These are phyloP conservation scores for Blastobotrys raffinosifermentans DNA, from an alignment of 1,139 yeast species.

Conservation along the genomic window DNA sequence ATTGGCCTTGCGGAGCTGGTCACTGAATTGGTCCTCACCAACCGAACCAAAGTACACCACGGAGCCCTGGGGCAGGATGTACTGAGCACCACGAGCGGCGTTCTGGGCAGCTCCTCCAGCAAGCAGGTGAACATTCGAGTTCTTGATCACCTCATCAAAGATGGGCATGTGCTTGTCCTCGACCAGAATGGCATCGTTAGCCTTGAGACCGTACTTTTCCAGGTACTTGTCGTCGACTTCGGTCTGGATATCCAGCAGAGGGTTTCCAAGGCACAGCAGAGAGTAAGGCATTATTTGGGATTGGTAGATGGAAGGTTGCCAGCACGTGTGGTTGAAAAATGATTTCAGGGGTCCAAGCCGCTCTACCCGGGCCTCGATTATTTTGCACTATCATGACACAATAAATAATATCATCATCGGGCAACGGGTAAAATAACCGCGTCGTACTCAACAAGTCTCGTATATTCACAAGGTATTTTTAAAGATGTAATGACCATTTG, in stretches of 20 bases:
- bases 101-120: conserved; percentile 99
- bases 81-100: conserved; percentile 98
- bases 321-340: too few species aligned
- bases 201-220: conserved; percentile 75
- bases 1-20: conserved; percentile 77
- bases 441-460: too few species aligned
- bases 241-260: conserved; percentile 84
- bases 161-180: conserved; percentile 82
- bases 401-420: too few species aligned
- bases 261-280: conserved; percentile 67
- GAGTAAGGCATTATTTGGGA: conserved; percentile 46
- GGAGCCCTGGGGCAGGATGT: conserved; percentile 70
- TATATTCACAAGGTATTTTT: too few species aligned
- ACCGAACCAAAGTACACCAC: conserved; percentile 96
- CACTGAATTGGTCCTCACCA: conserved; percentile 86
- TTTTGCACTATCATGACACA: too few species aligned
- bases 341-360: too few species aligned
- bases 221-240: conserved; percentile 65
- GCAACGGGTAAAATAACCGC: too few species aligned
- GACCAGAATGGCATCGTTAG: conserved; percentile 89
- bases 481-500: too few species aligned
- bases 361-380: too few species aligned
- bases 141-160: conserved; percentile 65
- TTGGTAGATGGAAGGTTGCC: too few species aligned
- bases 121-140: conserved; percentile 59